A percentile compares a stretch with the other conserved stretches of the same genome.
These are phyloP conservation scores for Eucalyptus curtisii DNA, from an alignment of 345 rosid genomes.

Conservation along the genomic window DNA sequence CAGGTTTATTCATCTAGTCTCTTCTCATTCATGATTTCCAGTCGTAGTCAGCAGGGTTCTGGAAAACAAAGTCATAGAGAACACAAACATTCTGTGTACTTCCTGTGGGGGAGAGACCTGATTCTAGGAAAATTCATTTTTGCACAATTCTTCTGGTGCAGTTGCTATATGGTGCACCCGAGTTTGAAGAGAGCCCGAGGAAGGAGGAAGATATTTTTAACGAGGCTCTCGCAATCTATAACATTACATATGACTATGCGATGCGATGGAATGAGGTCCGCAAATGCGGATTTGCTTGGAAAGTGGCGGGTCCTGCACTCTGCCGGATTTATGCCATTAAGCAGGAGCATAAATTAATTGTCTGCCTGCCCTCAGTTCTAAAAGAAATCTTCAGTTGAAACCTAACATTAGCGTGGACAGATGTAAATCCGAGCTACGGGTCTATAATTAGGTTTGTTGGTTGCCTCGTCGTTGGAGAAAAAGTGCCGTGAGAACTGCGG, in stretches of 20 bases:
- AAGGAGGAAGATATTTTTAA: conserved; percentile 20
- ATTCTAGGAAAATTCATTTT: background rate
- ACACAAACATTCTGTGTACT: background rate
- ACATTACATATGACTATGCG: conserved; percentile 33
- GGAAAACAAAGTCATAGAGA: background rate
- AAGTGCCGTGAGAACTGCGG: background rate
- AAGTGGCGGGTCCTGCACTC: conserved; percentile 54
- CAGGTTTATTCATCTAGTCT: conserved; percentile 14
- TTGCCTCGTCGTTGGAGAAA: background rate
- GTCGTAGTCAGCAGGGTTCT: background rate
- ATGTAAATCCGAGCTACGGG: background rate
- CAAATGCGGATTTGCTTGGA: conserved; percentile 63
- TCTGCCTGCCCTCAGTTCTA: conserved; percentile 17
- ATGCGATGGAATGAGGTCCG: background rate
- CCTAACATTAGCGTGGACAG: background rate
- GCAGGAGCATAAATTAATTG: background rate
- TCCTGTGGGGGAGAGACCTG: background rate
- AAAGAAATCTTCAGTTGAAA: conserved; percentile 23
- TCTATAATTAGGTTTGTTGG: background rate
- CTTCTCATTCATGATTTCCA: background rate
- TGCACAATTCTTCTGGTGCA: background rate
- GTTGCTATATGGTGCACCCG: conserved; percentile 39
- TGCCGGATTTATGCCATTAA: conserved; percentile 13
- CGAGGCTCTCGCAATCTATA: conserved; percentile 46
- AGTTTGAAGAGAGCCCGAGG: conserved; percentile 30